Percentiles rank a stretch among this genome's conserved stretches.
Conservation (phyloP, 108 stramenopile genomes). For the Pseudonitzschia multiseries region DNA sequence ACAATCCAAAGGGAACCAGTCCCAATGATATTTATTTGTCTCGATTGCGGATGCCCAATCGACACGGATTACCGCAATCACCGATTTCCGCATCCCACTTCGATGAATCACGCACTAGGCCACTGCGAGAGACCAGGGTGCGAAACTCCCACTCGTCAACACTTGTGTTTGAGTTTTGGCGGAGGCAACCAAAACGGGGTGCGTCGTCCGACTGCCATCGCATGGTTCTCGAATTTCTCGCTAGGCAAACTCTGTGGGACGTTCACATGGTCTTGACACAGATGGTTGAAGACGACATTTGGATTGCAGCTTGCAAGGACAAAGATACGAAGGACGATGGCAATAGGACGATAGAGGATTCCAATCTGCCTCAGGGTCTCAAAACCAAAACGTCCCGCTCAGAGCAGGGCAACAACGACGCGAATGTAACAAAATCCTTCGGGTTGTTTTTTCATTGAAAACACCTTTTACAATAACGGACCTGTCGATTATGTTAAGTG, state of each 20-base stretch:
- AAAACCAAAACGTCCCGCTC: not conserved
- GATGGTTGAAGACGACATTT: slow-evolving; percentile 50
- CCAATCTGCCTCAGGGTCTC: not conserved
- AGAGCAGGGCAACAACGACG: slow-evolving; percentile 6
- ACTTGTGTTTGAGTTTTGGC: slow-evolving; percentile 65
- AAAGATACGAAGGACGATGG: not conserved
- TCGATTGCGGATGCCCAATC: slow-evolving; percentile 60
- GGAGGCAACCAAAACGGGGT: slow-evolving; percentile 49
- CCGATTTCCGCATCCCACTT: not conserved
- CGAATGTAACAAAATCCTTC: slow-evolving; percentile 14
- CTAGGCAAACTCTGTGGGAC: slow-evolving; percentile 70
- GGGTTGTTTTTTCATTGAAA: slow-evolving; percentile 80
- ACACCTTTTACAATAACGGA: slow-evolving; percentile 65
- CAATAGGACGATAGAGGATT: not conserved
- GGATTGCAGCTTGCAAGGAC: slow-evolving; percentile 8
- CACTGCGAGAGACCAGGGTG: not conserved
- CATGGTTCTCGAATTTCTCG: slow-evolving; percentile 69
- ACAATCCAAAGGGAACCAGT: slow-evolving; percentile 23
- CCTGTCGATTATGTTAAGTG: slow-evolving; percentile 49
- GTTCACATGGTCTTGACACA: slow-evolving; percentile 67
- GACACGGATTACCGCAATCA: slow-evolving; percentile 58
- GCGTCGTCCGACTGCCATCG: slow-evolving; percentile 52
- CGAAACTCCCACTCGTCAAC: slow-evolving; percentile 12
- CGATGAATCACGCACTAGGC: not conserved
- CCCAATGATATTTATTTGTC: slow-evolving; percentile 53